These are phyloP conservation scores for Aspergillus unguis DNA, from an alignment of 2,329 filamentous ascomycete species.

Conservation along the genomic window DNA sequence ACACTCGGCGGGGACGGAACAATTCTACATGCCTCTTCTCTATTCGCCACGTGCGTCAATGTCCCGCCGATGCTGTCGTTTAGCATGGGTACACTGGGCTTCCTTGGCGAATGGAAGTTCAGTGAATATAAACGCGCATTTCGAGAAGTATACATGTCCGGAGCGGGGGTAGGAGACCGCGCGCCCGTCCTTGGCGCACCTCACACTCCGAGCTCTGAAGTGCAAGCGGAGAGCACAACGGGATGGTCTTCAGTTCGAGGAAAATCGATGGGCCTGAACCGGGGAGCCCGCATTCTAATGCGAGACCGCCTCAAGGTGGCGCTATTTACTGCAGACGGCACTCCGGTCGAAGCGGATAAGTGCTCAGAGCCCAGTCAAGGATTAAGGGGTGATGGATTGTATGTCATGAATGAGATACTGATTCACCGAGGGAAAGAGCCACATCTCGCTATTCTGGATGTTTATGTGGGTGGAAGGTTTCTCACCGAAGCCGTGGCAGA, in stretches of 20 bases:
- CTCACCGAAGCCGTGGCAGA: conserved; percentile 93
- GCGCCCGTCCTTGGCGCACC: conserved; percentile 44
- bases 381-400: conserved; percentile 46
- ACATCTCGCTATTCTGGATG: conserved; percentile 86
- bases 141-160: conserved; percentile 86
- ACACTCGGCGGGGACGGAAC: conserved; percentile 94
- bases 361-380: conserved; percentile 27
- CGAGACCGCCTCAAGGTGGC: conserved; percentile 84
- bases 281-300: conserved; percentile 76
- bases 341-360: conserved; percentile 50
- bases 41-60: conserved; percentile 75
- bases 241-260: conserved; percentile 73
- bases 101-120: conserved; percentile 96
- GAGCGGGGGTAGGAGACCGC: conserved; percentile 52
- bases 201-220: conserved; percentile 29
- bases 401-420: conserved; percentile 91
- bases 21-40: conserved; percentile 76
- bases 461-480: conserved; percentile 83
- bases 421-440: conserved; percentile 87
- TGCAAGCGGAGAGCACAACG: conserved; percentile 36
- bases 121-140: conserved; percentile 88
- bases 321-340: conserved; percentile 68
- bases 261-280: conserved; percentile 72
- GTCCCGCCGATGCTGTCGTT: conserved; percentile 93
- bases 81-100: conserved; percentile 94